These are phyloP conservation scores for Biscutella laevigata DNA, from an alignment of 441 rosid species.

Conservation along the genomic window DNA sequence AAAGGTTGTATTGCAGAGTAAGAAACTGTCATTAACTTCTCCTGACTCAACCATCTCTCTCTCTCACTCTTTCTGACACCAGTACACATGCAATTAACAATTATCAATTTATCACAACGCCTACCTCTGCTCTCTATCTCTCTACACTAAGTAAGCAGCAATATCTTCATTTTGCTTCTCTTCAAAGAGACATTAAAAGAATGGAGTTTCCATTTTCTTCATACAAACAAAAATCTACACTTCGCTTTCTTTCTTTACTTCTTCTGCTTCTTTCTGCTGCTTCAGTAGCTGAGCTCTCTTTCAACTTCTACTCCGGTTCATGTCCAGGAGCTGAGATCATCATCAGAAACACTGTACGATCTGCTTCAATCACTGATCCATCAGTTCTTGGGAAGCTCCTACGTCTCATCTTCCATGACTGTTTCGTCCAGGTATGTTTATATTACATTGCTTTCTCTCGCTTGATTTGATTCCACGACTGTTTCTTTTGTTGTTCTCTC, in stretches of 20 bases:
- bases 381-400: slow-evolving; percentile 59
- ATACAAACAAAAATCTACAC: slow-evolving; percentile 29
- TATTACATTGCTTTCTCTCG: not conserved
- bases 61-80: slow-evolving; percentile 16
- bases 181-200: not conserved
- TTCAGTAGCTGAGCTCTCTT: slow-evolving; percentile 35
- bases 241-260: slow-evolving; percentile 4
- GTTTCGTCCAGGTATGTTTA: slow-evolving; percentile 47
- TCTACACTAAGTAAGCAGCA: not conserved
- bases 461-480: too few species aligned
- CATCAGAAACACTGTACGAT: slow-evolving; percentile 42
- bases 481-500: not conserved
- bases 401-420: slow-evolving; percentile 56
- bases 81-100: slow-evolving; percentile 24
- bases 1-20: not conserved
- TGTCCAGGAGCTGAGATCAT: slow-evolving; percentile 52
- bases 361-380: slow-evolving; percentile 42
- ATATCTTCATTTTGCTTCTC: slow-evolving; percentile 2
- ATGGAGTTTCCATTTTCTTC: slow-evolving; percentile 12
- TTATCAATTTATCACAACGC: slow-evolving; percentile 19
- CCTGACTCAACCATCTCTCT: slow-evolving; percentile 21
- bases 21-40: slow-evolving; percentile 20
- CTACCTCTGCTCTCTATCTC: slow-evolving; percentile 7
- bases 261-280: slow-evolving; percentile 23
- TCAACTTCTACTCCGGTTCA: slow-evolving; percentile 43